A percentile compares a stretch with the other conserved stretches of the same genome.
Evolutionary conservation across 495 filamentous ascomycete species (phyloP).

Genomic region (Sordaria brevicollis): DNA sequence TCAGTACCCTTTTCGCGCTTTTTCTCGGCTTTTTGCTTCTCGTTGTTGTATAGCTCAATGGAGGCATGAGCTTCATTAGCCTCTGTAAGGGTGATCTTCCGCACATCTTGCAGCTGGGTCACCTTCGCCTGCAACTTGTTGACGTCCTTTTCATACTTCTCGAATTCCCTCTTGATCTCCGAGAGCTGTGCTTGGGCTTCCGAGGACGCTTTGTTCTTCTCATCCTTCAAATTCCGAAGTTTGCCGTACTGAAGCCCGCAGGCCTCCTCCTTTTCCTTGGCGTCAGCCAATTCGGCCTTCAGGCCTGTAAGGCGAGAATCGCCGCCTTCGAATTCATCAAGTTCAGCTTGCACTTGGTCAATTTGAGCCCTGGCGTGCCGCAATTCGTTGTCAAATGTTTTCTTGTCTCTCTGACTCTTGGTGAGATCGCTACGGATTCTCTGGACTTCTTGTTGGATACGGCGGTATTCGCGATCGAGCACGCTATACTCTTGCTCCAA

Average conservation of each 20-base stretch:
- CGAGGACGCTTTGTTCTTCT: conserved; percentile 26
- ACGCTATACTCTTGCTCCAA: conserved; percentile 32
- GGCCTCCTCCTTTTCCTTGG: conserved; percentile 20
- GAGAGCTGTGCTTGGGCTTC: conserved; percentile 14
- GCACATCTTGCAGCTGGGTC: conserved; percentile 36
- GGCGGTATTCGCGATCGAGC: conserved; percentile 27
- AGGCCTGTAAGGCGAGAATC: conserved; percentile 28
- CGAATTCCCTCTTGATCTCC: conserved; percentile 6
- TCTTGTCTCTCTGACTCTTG: conserved; percentile 34
- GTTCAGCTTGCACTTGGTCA: conserved; percentile 18
- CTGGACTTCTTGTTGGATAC: conserved; percentile 46
- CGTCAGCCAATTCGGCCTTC: conserved; percentile 21
- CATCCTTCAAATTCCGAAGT: conserved; percentile 20
- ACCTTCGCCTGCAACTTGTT: conserved; percentile 28
- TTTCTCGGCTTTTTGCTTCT: conserved; percentile 34
- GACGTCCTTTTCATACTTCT: not conserved
- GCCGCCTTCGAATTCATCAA: conserved; percentile 35
- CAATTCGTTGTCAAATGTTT: conserved; percentile 13
- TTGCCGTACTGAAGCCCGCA: conserved; percentile 33
- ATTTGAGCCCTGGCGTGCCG: conserved; percentile 15
- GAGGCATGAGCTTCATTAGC: conserved; percentile 55
- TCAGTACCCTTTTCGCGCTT: conserved; percentile 36
- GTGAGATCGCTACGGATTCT: conserved; percentile 47
- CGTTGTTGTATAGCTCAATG: conserved; percentile 38
- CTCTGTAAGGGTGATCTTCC: conserved; percentile 43